Conservation (phyloP, 805 yeast genomes). For the Pichia californica region DNA sequence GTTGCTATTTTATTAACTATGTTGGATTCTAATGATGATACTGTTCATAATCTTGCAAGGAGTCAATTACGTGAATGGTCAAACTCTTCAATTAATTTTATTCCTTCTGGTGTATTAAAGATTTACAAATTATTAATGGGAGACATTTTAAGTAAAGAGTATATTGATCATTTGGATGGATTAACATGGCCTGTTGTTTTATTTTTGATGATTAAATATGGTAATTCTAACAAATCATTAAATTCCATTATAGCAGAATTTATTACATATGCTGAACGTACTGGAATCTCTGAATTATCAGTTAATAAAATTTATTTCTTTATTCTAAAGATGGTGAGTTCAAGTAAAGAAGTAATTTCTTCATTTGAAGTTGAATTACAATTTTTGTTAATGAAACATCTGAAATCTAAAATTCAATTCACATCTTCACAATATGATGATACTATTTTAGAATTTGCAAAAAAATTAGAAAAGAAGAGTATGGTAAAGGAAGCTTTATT, state of each 20-base stretch:
- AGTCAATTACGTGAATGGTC: slow-evolving; percentile 66
- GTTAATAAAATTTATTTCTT: slow-evolving; percentile 9
- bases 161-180: slow-evolving; percentile 33
- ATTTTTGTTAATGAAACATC: slow-evolving; percentile 21
- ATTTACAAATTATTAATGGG: slow-evolving; percentile 64
- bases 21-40: slow-evolving; percentile 62
- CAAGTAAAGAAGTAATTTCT: not conserved
- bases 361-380: slow-evolving; percentile 19
- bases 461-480: slow-evolving; percentile 41
- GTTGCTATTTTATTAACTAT: slow-evolving; percentile 63
- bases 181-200: slow-evolving; percentile 65
- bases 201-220: slow-evolving; percentile 57
- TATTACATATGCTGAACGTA: slow-evolving; percentile 7
- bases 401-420: slow-evolving; percentile 19
- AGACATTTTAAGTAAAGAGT: slow-evolving; percentile 27
- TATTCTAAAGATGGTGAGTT: slow-evolving; percentile 3
- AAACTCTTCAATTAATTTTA: slow-evolving; percentile 32
- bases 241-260: slow-evolving; percentile 28
- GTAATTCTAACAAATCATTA: slow-evolving; percentile 37
- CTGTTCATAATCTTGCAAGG: slow-evolving; percentile 48
- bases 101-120: slow-evolving; percentile 50
- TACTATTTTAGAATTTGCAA: slow-evolving; percentile 35
- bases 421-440: slow-evolving; percentile 14
- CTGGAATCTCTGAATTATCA: slow-evolving; percentile 7
- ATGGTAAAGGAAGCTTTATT: slow-evolving; percentile 56